Percentiles rank a stretch among this genome's conserved stretches.
phyloP scores from a whole-genome alignment of 192 early-diverging fungal genomes.

The Coemansia sp. region DNA sequence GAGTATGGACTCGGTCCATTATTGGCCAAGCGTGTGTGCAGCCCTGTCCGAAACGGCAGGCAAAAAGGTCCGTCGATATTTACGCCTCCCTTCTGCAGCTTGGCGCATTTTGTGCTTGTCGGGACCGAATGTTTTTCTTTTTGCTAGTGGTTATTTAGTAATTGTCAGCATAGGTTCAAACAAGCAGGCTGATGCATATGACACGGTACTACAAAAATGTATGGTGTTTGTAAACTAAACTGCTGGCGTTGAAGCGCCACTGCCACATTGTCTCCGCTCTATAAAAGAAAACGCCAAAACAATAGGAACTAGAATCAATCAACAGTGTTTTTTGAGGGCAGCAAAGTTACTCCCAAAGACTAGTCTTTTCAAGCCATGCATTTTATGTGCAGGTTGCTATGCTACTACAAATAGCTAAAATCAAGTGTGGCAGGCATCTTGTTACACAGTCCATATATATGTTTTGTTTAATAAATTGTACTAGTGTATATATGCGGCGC shows the following conservation, averaged over 20 bases:
- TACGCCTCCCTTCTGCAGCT: background rate
- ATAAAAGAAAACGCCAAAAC: background rate
- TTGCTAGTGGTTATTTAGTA: background rate
- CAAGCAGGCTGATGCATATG: conserved; percentile 3
- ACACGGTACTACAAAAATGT: conserved; percentile 5
- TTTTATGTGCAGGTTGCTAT: background rate
- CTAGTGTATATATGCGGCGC: background rate
- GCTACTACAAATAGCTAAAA: background rate
- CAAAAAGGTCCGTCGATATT: background rate
- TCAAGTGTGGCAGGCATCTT: background rate
- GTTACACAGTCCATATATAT: background rate
- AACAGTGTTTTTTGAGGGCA: background rate
- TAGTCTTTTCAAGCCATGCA: background rate
- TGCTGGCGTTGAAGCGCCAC: background rate
- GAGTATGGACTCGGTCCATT: background rate
- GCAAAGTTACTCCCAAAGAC: background rate
- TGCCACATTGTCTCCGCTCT: background rate
- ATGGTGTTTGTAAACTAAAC: conserved; percentile 2
- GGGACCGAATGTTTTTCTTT: background rate
- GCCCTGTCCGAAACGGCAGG: background rate
- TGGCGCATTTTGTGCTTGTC: background rate
- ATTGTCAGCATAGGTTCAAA: background rate
- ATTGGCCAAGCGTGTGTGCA: background rate
- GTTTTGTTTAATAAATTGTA: background rate
- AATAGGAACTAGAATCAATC: background rate